These are phyloP conservation scores for Aureococcus anophagefferens DNA, from an alignment of 108 stramenopile genomes.

Conservation along the genomic window DNA sequence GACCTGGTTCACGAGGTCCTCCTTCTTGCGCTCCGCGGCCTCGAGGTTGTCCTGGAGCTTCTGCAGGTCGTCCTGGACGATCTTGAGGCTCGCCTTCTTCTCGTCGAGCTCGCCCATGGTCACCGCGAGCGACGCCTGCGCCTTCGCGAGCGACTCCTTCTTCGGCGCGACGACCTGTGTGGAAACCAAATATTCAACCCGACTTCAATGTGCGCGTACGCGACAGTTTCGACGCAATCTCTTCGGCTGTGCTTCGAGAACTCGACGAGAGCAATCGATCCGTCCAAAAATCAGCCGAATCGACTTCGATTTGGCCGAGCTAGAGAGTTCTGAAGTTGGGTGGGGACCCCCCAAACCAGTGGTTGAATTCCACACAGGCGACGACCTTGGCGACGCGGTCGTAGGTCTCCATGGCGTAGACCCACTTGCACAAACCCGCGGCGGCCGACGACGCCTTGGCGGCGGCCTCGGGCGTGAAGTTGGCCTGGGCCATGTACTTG, in stretches of 20 bases:
- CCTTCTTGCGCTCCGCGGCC: slow-evolving; percentile 34
- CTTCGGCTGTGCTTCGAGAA: too few species aligned
- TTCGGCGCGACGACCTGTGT: slow-evolving; percentile 59
- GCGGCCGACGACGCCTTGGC: slow-evolving; percentile 42
- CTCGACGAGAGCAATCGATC: too few species aligned
- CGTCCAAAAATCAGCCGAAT: too few species aligned
- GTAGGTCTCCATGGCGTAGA: slow-evolving; percentile 54
- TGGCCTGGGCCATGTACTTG: slow-evolving; percentile 28
- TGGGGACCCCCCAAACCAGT: too few species aligned
- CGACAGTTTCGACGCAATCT: too few species aligned
- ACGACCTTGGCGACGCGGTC: slow-evolving; percentile 50
- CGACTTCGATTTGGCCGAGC: too few species aligned
- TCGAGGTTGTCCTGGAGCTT: slow-evolving; percentile 35
- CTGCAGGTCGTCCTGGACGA: slow-evolving; percentile 41
- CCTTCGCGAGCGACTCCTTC: slow-evolving; percentile 40
- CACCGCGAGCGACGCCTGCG: slow-evolving; percentile 37
- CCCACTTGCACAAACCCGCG: slow-evolving; percentile 46
- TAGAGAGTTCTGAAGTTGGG: too few species aligned
- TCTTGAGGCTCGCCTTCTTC: slow-evolving; percentile 44
- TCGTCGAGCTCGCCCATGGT: slow-evolving; percentile 38
- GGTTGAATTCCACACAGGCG: too few species aligned
- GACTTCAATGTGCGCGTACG: too few species aligned
- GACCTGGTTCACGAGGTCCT: slow-evolving; percentile 38
- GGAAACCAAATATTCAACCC: too few species aligned
- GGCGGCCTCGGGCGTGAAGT: slow-evolving; percentile 41